Base-by-base conservation (phyloP, 75 land plant species). In the Ceratopteris richardii region DNA sequence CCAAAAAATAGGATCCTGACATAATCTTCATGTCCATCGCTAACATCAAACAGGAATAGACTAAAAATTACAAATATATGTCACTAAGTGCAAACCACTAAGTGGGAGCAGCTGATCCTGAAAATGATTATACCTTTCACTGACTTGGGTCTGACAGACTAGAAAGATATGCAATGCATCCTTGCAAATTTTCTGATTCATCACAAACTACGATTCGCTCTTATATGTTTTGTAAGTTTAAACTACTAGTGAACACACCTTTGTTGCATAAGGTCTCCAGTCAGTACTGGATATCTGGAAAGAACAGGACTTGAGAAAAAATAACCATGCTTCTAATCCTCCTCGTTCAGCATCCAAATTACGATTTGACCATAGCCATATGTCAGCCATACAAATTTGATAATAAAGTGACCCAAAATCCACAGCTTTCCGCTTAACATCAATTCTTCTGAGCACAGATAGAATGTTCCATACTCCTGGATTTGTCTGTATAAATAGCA, bases 201-300 rank as follows among this genome's bases (percentile, higher is more conserved):
- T 40, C 42, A 10, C 9, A 9, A 40, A 40, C 42, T 10, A 14
- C 42, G 14, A 9, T 40, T 40, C 42, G 14, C 14, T 10, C 42
- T 10, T 40, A 14, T 10, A 40, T 40, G 42, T 40, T 10, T 14
- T 10, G 9, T 10, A 40, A 9, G 13, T 40, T 40, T 14, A 40
- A 10, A 40, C 14, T 9, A 10, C 9, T 14, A 10, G 42, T 10
- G 13, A 36, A 6, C 63, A 30, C 17, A 78, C 84, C 79, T 81
- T 81, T 27, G 79, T 65, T 0, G 88, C 88, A 58, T 75, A 78
- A 9, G 74, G 47, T 58, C 82, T 78, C 75, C 75, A 76, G 62
- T 85, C 85, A 29, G 80, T 75, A 47, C 63, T 70, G 24, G 72
- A 39, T 31, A 81, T 79, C 28, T 67, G 77, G 51, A 61, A 62